These are phyloP conservation scores for Penicillium nordicum DNA, from an alignment of 2,329 filamentous ascomycete species.

Conservation along the genomic window DNA sequence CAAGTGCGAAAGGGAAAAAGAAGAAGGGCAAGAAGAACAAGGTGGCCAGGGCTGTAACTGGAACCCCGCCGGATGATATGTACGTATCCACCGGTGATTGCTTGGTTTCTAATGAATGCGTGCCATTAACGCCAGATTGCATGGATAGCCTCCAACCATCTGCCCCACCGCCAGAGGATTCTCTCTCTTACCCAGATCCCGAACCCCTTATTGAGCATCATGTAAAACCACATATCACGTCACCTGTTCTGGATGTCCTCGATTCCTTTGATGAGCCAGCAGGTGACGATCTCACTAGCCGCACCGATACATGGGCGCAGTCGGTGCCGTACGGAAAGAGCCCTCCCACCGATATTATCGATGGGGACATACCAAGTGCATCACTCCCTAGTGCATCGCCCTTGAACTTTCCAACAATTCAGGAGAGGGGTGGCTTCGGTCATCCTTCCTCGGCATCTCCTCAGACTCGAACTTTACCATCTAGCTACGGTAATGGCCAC, in stretches of 20 bases:
- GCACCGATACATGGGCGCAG: slow-evolving; percentile 45
- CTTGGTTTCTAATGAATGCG: not conserved
- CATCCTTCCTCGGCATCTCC: slow-evolving; percentile 45
- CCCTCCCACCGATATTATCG: slow-evolving; percentile 40
- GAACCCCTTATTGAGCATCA: slow-evolving; percentile 19
- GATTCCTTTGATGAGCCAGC: slow-evolving; percentile 31
- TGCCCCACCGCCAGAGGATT: slow-evolving; percentile 27
- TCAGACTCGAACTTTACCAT: slow-evolving; percentile 39
- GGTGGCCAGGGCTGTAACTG: slow-evolving; percentile 31
- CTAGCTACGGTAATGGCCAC: slow-evolving; percentile 43
- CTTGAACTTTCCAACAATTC: slow-evolving; percentile 38
- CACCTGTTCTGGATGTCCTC: slow-evolving; percentile 41
- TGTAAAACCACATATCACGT: slow-evolving; percentile 27
- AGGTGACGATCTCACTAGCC: slow-evolving; percentile 34
- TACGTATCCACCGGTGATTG: slow-evolving; percentile 23
- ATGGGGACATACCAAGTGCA: slow-evolving; percentile 35
- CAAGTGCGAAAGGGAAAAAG: slow-evolving; percentile 38
- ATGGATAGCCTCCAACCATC: slow-evolving; percentile 27
- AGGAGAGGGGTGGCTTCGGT: slow-evolving; percentile 40
- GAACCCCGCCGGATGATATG: slow-evolving; percentile 36
- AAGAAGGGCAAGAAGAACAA: slow-evolving; percentile 41
- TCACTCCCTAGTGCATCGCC: slow-evolving; percentile 40
- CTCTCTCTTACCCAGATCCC: slow-evolving; percentile 31
- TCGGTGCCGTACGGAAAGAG: slow-evolving; percentile 46
- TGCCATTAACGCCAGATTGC: slow-evolving; percentile 8